These are phyloP conservation scores for Oidium heveae DNA, from an alignment of 2,329 filamentous ascomycete species.

Conservation along the genomic window DNA sequence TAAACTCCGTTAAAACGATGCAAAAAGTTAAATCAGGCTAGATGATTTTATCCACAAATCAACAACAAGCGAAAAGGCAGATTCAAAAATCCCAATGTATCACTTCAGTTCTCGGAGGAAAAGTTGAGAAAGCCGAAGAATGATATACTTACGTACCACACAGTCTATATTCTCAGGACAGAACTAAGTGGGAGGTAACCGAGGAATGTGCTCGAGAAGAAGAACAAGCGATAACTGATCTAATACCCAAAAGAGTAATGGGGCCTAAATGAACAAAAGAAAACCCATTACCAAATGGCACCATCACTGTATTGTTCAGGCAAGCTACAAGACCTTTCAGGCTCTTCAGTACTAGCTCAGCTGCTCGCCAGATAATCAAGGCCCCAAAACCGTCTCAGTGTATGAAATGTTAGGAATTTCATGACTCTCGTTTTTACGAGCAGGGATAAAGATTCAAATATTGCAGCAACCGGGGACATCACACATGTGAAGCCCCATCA, in stretches of 20 bases:
- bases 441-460: background rate
- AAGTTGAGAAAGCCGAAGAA: background rate
- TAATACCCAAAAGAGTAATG: background rate
- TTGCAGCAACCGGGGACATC: background rate
- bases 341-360: background rate
- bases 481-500: background rate
- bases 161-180: background rate
- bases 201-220: background rate
- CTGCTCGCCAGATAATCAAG: background rate
- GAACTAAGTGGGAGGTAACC: background rate
- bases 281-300: background rate
- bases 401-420: background rate
- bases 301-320: background rate
- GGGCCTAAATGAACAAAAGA: background rate
- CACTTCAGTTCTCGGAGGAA: background rate
- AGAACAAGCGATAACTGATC: background rate
- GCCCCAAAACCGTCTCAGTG: background rate
- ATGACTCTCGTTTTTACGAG: background rate
- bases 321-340: background rate
- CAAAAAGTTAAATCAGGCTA: background rate
- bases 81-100: background rate
- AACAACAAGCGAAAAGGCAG: background rate
- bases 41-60: background rate
- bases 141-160: background rate
- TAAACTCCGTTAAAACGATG: background rate